These are phyloP conservation scores for Saccharomyces jurei DNA, from an alignment of 805 yeast genomes.

Conservation along the genomic window DNA sequence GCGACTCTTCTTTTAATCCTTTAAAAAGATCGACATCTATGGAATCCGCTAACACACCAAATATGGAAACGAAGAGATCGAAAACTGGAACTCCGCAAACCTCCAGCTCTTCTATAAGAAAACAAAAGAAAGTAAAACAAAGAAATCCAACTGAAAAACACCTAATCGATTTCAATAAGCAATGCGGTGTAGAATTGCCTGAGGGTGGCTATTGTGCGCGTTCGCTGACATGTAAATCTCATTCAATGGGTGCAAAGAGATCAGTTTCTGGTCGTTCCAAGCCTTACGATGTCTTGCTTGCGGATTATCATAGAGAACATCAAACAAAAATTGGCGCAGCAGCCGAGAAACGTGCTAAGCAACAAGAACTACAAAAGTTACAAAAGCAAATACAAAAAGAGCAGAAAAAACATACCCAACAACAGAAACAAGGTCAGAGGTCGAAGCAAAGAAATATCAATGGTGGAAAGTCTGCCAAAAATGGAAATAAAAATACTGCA, in stretches of 20 bases:
- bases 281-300: slow-evolving; percentile 79
- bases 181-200: slow-evolving; percentile 92
- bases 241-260: slow-evolving; percentile 96
- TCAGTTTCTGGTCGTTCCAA: slow-evolving; percentile 91
- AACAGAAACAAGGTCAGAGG: slow-evolving; percentile 33
- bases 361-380: slow-evolving; percentile 38
- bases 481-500: background rate
- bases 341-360: slow-evolving; percentile 69
- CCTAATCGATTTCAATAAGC: slow-evolving; percentile 74
- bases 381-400: slow-evolving; percentile 24
- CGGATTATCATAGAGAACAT: slow-evolving; percentile 85
- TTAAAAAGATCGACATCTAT: slow-evolving; percentile 9
- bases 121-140: slow-evolving; percentile 36
- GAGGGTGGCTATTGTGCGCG: slow-evolving; percentile 96
- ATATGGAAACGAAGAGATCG: slow-evolving; percentile 9
- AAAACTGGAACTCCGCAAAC: slow-evolving; percentile 11
- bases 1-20: background rate
- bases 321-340: slow-evolving; percentile 83
- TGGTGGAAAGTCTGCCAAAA: background rate
- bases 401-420: slow-evolving; percentile 26
- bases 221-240: slow-evolving; percentile 93
- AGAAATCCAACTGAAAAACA: slow-evolving; percentile 67
- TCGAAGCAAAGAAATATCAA: slow-evolving; percentile 22
- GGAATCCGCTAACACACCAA: slow-evolving; percentile 17
- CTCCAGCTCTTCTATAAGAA: slow-evolving; percentile 13